Conservation (phyloP, 1,139 yeast genomes). For the Diutina pseudorugosa region DNA sequence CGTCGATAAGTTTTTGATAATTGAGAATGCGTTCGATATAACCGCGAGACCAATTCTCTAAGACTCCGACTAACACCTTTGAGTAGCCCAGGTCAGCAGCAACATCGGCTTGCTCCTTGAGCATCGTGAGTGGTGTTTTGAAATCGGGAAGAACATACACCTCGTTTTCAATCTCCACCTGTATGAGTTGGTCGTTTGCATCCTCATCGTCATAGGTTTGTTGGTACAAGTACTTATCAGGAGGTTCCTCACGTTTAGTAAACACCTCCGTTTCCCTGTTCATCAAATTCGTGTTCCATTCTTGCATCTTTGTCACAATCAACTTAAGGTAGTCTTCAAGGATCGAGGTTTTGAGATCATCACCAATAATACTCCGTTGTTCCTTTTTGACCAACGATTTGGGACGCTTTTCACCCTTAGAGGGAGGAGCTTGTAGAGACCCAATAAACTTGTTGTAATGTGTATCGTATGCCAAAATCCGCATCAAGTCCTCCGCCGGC, state of each 20-base stretch:
- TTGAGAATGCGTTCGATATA: constrained; percentile 48
- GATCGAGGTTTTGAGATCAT: constrained; percentile 46
- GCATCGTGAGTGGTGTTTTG: constrained; percentile 53
- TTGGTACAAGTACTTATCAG: constrained; percentile 40
- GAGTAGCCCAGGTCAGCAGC: constrained; percentile 85
- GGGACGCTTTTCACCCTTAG: constrained; percentile 9
- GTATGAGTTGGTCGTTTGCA: constrained; percentile 43
- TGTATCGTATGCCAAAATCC: constrained; percentile 64
- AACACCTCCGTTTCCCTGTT: constrained; percentile 54
- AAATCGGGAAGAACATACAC: constrained; percentile 51
- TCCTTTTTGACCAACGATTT: constrained; percentile 16
- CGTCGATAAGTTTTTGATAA: constrained; percentile 46
- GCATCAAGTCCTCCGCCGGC: constrained; percentile 50
- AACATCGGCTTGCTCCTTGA: constrained; percentile 84
- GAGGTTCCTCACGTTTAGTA: constrained; percentile 51
- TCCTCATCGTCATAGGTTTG: constrained; percentile 33
- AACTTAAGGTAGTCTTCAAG: constrained; percentile 65
- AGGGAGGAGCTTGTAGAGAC: constrained; percentile 14
- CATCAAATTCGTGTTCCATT: constrained; percentile 66
- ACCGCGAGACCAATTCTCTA: constrained; percentile 58
- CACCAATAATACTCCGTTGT: constrained; percentile 50
- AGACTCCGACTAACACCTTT: constrained; percentile 70
- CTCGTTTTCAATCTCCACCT: constrained; percentile 53
- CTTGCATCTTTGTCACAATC: constrained; percentile 60
- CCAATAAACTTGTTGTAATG: constrained; percentile 37